phyloP scores from a whole-genome alignment of 1,284 basidiomycete genomes.

The Gomphus bonarii region DNA sequence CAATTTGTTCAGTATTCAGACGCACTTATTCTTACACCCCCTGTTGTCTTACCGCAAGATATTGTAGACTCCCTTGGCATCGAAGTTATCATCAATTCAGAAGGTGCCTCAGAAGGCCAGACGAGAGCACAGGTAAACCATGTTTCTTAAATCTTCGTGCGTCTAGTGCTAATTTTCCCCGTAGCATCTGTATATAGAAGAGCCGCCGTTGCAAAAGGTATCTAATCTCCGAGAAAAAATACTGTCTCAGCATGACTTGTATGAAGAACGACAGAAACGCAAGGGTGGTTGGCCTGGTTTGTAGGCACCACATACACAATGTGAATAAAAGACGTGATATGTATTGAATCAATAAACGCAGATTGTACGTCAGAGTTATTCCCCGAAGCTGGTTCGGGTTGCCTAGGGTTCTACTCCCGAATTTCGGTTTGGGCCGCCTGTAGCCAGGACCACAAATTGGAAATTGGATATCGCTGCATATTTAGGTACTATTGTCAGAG shows the following conservation, averaged over 20 bases:
- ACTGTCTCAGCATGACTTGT: constrained; percentile 1
- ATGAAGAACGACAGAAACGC: constrained; percentile 12
- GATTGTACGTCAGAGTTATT: not conserved
- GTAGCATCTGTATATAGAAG: not conserved
- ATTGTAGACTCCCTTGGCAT: not conserved
- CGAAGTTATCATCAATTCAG: not conserved
- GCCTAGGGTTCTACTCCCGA: not conserved
- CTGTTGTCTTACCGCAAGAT: not conserved
- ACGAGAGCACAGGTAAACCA: not conserved
- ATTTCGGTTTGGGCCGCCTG: not conserved
- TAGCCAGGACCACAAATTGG: not conserved
- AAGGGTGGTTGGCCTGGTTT: constrained; percentile 1
- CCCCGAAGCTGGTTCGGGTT: too few species aligned
- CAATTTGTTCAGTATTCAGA: constrained; percentile 2
- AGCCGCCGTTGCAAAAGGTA: constrained; percentile 1
- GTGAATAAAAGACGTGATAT: not conserved
- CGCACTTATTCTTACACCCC: constrained; percentile 1
- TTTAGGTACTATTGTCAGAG: not conserved
- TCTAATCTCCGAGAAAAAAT: constrained; percentile 5
- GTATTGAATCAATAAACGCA: not conserved
- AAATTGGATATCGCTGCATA: not conserved
- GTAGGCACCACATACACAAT: not conserved
- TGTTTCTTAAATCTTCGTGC: not conserved
- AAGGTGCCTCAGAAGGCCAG: not conserved
- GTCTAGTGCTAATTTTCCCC: not conserved